Percentiles rank a stretch among this genome's conserved stretches.
Evolutionary conservation across 2,329 filamentous ascomycete species (phyloP).

Genomic region (Trichoderma sp.): DNA sequence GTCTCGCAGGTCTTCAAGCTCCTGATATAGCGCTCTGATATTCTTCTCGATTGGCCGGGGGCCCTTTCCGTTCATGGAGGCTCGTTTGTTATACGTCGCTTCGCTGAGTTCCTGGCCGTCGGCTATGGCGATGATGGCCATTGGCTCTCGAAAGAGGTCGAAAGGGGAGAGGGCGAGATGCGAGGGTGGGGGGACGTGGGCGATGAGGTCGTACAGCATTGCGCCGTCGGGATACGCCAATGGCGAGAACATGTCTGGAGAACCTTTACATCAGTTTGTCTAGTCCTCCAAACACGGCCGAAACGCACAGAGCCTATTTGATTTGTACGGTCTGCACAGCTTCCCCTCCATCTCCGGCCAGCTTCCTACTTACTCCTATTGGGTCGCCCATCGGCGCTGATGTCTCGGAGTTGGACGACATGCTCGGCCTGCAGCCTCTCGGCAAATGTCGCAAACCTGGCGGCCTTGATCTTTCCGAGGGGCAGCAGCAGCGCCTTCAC

Average conservation of each 20-base stretch:
- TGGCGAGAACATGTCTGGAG: constrained; percentile 87
- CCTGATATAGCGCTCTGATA: constrained; percentile 63
- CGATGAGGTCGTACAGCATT: constrained; percentile 86
- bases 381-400: constrained; percentile 81
- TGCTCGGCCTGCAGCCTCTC: constrained; percentile 77
- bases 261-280: constrained; percentile 22
- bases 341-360: neutral
- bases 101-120: constrained; percentile 73
- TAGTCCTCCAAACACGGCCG: constrained; percentile 30
- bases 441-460: constrained; percentile 78
- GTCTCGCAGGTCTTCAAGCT: constrained; percentile 72
- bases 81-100: constrained; percentile 57
- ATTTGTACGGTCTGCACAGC: neutral
- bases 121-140: constrained; percentile 81
- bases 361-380: constrained; percentile 70
- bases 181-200: constrained; percentile 76
- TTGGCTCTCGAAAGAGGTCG: constrained; percentile 83
- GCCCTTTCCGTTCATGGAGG: constrained; percentile 55
- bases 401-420: constrained; percentile 81
- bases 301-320: neutral
- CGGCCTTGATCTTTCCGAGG: constrained; percentile 80
- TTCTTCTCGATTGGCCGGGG: constrained; percentile 60
- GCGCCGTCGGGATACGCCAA: constrained; percentile 83
- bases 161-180: constrained; percentile 84
- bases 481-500: constrained; percentile 87